Evolutionary conservation across 345 rosid species (phyloP), one percentile per base, ranked within the genome.

Genomic region (Turritis glabra): DNA sequence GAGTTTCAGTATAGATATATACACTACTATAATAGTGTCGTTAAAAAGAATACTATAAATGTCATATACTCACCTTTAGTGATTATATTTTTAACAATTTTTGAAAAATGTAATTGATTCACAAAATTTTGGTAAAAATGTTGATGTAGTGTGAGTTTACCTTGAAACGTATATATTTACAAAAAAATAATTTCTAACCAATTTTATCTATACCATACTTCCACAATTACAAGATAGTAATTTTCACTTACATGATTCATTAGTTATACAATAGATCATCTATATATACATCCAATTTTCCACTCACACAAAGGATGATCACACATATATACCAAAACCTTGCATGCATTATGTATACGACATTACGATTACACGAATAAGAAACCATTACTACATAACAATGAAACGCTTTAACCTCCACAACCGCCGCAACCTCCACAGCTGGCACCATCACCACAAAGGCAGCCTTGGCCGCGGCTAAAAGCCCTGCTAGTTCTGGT

Each of bases 401-500:
- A 29, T 6, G 21, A 43, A 55, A 27, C 29, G 9, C 1, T 41
- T 71, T 17, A 71, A 46, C 66, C 66, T 14, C 66, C 66, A 23
- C 74, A 71, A 23, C 67, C 58, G 5, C 75, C 47, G 17, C 75
- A 58, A 33, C 75, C 58, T 3, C 48, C 67, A 71, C 67, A 59
- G 38, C 67, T 59, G 5, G 50, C 59, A 23, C 67, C 67, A 10
- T 13, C 59, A 59, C 59, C 59, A 35, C 67, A 71, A 48, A 15
- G 11, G 51, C 75, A 59, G 27, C 75, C 75, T 33, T 71, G 35
- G 13, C 65, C 65, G 26, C 75, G 59, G 37, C 50, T 23, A 59
- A 71, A 71, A 59, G 58, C 75, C 37, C 67, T 47, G 27, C 58
- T 71, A 46, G 67, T 59, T 12, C 58, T 71, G n/a, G 67, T 71